Base-by-base conservation (phyloP, 1,284 basidiomycete genomes). In the Pseudozyma sp. region DNA sequence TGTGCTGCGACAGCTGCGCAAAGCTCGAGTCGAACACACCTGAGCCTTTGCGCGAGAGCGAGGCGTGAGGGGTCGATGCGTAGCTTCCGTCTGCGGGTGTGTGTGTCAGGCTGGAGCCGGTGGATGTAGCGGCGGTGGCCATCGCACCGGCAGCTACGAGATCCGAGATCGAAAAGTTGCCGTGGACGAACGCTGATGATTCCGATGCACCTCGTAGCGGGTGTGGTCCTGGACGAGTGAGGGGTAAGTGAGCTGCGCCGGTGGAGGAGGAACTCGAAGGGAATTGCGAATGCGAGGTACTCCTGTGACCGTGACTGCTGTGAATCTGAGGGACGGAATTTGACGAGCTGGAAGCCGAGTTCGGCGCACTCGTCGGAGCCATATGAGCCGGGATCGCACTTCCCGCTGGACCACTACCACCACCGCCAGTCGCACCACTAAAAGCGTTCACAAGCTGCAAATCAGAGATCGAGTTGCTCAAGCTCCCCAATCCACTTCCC, bases 161-260 rank as follows among this genome's bases (percentile, higher is more conserved):
- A 51, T 82, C 81, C 1, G 81, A 76, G 58, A 83, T 83, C 19
- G 78, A 80, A 35, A 83, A 83, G 40, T 39, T 58, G 17, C 68
- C 73, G 52, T 71, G 65, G 4, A 71, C 55, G 30, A 75, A 72
- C 0, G 73, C 73, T 13, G 67, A 66, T 3, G 49, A 56, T 24
- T 64, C 68, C 29, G 54, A 48, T 14, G n/a, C 57, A 8, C 33
- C 47, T 6, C 54, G 65, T 2, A 66, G 53, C 14, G 66, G 73
- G 40, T 63, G 51, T 14, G 65, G 73, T 9, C 63, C 69, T 14
- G 65, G 75, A 11, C 62, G 50, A 6, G 52, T 55, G 24, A 51
- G n/a, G 7, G 44, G 43, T 29, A 43, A 40, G 35, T 43, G 46
- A 47, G n/a, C 11, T 16, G 46, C 33, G 31, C 46, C 24, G 37